Conservation (phyloP, 129 eudicot species). For the Chrysanthemum seticuspe region DNA sequence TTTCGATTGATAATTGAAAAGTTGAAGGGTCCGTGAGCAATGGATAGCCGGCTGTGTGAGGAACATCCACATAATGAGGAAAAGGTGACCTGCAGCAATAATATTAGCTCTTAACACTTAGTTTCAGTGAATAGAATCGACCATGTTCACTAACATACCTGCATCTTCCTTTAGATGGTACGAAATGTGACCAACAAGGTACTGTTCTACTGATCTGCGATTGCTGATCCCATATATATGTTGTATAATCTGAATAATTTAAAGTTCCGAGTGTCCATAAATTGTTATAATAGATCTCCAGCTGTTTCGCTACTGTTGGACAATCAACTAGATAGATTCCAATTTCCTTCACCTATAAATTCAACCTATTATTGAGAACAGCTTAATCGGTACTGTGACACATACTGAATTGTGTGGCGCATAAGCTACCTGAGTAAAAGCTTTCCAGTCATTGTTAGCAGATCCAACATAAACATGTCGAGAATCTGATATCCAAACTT, state of each 20-base stretch:
- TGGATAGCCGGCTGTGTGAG: slow-evolving; percentile 77
- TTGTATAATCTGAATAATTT: slow-evolving; percentile 57
- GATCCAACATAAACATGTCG: slow-evolving; percentile 83
- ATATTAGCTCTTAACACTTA: not conserved
- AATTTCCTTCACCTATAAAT: slow-evolving; percentile 72
- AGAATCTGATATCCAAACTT: slow-evolving; percentile 87
- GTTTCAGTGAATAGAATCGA: not conserved
- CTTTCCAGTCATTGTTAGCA: slow-evolving; percentile 96
- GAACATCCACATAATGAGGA: slow-evolving; percentile 55
- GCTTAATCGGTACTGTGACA: no score
- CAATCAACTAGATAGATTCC: slow-evolving; percentile 81
- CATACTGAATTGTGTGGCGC: not conserved
- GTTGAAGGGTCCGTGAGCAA: slow-evolving; percentile 49
- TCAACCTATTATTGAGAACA: not conserved
- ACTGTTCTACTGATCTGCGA: slow-evolving; percentile 73
- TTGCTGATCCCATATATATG: slow-evolving; percentile 64
- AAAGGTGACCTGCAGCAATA: slow-evolving; percentile 69
- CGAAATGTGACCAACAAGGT: slow-evolving; percentile 87
- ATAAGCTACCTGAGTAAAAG: slow-evolving; percentile 80
- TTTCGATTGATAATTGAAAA: slow-evolving; percentile 45
- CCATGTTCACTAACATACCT: slow-evolving; percentile 38
- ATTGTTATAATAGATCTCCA: slow-evolving; percentile 61
- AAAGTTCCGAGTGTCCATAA: slow-evolving; percentile 76
- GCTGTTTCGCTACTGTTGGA: slow-evolving; percentile 52
- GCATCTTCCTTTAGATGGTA: slow-evolving; percentile 58